Base-by-base conservation (phyloP, 805 yeast species). In the Starmera caribaea region DNA sequence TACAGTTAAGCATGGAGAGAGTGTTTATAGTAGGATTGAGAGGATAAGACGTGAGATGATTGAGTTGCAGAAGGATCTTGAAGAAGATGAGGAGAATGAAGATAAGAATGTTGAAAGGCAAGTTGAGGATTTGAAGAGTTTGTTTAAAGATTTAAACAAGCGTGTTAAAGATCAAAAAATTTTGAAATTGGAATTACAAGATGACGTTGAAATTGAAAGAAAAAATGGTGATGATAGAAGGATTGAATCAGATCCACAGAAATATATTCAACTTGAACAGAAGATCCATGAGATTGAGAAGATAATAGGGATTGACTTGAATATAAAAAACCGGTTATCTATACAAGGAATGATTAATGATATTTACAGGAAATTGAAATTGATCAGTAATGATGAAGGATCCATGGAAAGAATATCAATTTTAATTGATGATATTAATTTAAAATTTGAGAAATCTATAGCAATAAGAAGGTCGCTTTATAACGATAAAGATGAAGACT, bases 21-120 rank as follows among this genome's bases (percentile, higher is more conserved):
- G 71, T 1, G 45, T 48, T 16, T 63, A 53, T 29, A 69, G 67
- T 50, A 62, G 57, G 42, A 38, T 71, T 30, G 55, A 56, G 8
- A 44, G 74, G 34, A 61, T 70, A 26, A 46, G 55, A 6, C 47
- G 54, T 11, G 76, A 71, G 41, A 42, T 71, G 35, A 50, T 52
- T n/a, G 68, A 63, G 38, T 40, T 65, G 6, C 40, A 50, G 33
- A 21, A 5, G 26, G 26, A 21, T 21, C 4, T 21, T 21, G 54
- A 54, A n/a, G 71, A 66, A 40, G 41, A 68, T 2, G 48, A 55
- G 36, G 40, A 47, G 5, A 52, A 45, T 15, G 40, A 50, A 9
- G 36, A 42, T 2, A 30, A 26, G 8, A 43, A 43, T 16, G 4
- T 13, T 16, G 9, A 16, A 4, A 8, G 16, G 14, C 21, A 37